A percentile compares a stretch with the other conserved stretches of the same genome.
These are phyloP conservation scores for Aristolochia contorta DNA, from an alignment of 164 flowering plant species.

Conservation along the genomic window DNA sequence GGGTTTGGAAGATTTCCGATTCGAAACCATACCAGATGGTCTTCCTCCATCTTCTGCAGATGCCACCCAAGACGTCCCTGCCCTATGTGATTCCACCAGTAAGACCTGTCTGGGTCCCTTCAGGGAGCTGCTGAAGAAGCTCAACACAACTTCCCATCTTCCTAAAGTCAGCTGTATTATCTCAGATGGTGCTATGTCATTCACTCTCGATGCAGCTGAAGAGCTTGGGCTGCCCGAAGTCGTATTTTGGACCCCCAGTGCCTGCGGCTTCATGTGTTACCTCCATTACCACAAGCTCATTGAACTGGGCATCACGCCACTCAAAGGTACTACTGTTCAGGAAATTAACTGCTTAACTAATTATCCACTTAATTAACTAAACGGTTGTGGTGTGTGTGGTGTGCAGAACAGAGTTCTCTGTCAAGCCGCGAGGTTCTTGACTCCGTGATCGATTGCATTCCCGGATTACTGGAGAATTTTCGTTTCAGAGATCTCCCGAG, in stretches of 20 bases:
- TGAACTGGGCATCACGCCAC: constrained; percentile 19
- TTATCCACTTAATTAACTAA: too few species aligned
- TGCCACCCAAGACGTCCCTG: constrained; percentile 28
- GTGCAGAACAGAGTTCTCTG: constrained; percentile 9
- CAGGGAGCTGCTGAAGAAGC: constrained; percentile 14
- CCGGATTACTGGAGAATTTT: constrained; percentile 6
- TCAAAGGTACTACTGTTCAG: constrained; percentile 25
- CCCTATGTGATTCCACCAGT: constrained; percentile 17
- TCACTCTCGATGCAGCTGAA: constrained; percentile 22
- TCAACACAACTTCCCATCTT: constrained; percentile 6
- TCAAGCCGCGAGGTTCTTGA: constrained; percentile 3
- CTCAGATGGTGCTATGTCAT: constrained; percentile 21
- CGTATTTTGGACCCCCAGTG: constrained; percentile 21
- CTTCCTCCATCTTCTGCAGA: constrained; percentile 25
- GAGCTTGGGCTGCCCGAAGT: constrained; percentile 18
- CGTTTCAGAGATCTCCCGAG: constrained; percentile 8
- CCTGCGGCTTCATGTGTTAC: constrained; percentile 23
- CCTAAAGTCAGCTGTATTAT: constrained; percentile 18
- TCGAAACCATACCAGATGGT: constrained; percentile 27
- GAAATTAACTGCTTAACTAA: too few species aligned
- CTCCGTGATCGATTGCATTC: constrained; percentile 6
- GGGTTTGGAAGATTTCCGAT: constrained; percentile 16
- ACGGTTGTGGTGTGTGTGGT: too few species aligned
- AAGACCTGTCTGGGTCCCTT: constrained; percentile 24
- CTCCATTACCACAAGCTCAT: constrained; percentile 18